A percentile compares a stretch with the other conserved stretches of the same genome.
phyloP scores from a whole-genome alignment of 1,284 basidiomycete genomes.

The Melampsora allii-populina region DNA sequence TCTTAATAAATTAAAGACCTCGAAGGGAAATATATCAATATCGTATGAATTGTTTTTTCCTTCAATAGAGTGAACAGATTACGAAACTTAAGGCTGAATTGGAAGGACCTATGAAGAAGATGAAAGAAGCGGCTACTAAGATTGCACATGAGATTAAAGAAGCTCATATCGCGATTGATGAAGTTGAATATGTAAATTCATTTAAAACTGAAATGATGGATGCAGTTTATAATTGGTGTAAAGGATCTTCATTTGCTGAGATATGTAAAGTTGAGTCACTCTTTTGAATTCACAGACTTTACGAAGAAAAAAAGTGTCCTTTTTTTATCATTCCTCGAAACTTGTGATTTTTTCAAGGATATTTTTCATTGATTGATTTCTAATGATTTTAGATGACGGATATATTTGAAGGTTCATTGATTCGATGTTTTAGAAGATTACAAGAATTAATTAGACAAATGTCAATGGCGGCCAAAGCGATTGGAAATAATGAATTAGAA shows the following conservation, averaged over 20 bases:
- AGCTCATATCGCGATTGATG: constrained; percentile 78
- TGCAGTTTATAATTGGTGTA: constrained; percentile 93
- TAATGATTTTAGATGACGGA: constrained; percentile 48
- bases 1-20: background rate
- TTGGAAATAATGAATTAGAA: constrained; percentile 52
- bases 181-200: constrained; percentile 89
- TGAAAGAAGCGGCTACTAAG: constrained; percentile 90
- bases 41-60: background rate
- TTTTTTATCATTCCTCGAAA: background rate
- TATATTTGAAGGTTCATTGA: constrained; percentile 53
- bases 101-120: constrained; percentile 80
- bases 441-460: constrained; percentile 53
- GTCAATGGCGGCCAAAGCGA: constrained; percentile 51
- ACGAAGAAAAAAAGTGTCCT: background rate
- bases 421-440: constrained; percentile 51
- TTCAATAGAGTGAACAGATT: constrained; percentile 72
- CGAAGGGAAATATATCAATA: background rate
- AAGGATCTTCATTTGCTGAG: constrained; percentile 91
- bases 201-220: constrained; percentile 99
- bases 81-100: constrained; percentile 88
- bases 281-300: background rate
- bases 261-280: constrained; percentile 75
- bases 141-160: constrained; percentile 96
- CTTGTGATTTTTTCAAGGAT: background rate
- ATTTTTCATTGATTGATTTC: background rate